Evolutionary conservation across 2,329 filamentous ascomycete genomes (phyloP).

Genomic region (Xylaria sp.): DNA sequence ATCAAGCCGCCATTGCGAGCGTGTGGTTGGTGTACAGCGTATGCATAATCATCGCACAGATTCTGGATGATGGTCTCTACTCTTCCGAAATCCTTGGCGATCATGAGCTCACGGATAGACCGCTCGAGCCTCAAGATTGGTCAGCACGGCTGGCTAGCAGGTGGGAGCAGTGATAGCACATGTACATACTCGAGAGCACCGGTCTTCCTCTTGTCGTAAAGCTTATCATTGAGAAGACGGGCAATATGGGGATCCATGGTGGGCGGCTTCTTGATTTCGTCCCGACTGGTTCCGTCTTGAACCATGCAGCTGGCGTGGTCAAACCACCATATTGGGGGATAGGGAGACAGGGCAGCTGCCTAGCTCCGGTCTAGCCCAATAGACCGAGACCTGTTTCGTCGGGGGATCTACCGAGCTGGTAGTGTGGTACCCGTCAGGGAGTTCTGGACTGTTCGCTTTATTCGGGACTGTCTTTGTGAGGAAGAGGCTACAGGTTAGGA

Average conservation of each 20-base stretch:
- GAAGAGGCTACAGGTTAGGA: too few species aligned
- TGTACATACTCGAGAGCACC: conserved; percentile 82
- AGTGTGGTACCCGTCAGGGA: too few species aligned
- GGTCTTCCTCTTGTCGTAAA: conserved; percentile 96
- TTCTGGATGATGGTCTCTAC: conserved; percentile 90
- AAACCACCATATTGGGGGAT: conserved; percentile 7
- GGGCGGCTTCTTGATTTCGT: conserved; percentile 6
- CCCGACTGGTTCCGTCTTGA: not conserved
- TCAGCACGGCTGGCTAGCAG: conserved; percentile 9
- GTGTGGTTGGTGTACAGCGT: conserved; percentile 93
- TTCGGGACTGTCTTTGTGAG: too few species aligned
- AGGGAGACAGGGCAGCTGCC: not conserved
- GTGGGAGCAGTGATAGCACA: not conserved
- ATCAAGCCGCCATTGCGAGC: conserved; percentile 95
- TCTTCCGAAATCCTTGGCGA: conserved; percentile 68
- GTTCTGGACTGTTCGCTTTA: too few species aligned
- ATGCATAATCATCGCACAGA: conserved; percentile 95
- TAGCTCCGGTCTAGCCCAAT: conserved; percentile 2
- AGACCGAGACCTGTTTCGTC: conserved; percentile 14
- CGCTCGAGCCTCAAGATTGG: conserved; percentile 68
- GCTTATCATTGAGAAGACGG: conserved; percentile 90
- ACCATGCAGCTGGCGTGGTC: not conserved
- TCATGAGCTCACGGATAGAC: conserved; percentile 78
- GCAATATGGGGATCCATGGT: conserved; percentile 85
- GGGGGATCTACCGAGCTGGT: not conserved